These are phyloP conservation scores for Plasmodium knowlesi DNA, from an alignment of 169 alveolate species.

Conservation along the genomic window DNA sequence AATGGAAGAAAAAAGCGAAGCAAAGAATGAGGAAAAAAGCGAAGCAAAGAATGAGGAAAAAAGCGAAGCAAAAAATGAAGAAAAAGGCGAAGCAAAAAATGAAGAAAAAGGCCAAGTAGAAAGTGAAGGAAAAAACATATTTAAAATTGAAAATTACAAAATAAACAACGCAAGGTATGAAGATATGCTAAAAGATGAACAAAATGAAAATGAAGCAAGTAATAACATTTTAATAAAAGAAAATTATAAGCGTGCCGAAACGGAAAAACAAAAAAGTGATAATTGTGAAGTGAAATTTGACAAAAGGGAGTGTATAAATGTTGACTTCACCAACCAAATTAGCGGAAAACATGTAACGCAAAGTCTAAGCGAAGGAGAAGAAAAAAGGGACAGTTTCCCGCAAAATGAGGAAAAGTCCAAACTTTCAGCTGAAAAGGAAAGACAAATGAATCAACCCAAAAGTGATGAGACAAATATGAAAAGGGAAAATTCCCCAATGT, in stretches of 20 bases:
- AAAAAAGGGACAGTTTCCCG: not conserved
- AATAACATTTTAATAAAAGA: conserved; percentile 13
- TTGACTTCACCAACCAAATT: not conserved
- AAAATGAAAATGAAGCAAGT: not conserved
- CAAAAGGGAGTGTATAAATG: conserved; percentile 27
- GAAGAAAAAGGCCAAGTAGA: not conserved
- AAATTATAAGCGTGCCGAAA: conserved; percentile 9
- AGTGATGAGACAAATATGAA: not conserved
- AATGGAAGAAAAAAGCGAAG: conserved; percentile 16
- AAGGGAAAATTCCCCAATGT: not conserved
- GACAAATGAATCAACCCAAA: not conserved
- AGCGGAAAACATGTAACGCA: not conserved
- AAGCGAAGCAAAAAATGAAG: too few relatives aligned
- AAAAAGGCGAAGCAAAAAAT: not conserved
- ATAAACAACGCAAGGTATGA: conserved; percentile 7
- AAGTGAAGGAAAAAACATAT: not conserved
- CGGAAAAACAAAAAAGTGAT: not conserved
- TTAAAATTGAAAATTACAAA: conserved; percentile 34
- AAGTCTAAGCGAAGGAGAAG: not conserved
- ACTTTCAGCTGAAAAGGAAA: not conserved
- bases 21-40: not conserved
- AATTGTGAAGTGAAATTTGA: not conserved
- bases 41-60: not conserved
- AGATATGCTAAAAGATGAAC: conserved; percentile 9
- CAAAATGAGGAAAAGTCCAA: conserved; percentile 1